Conservation (phyloP, 108 stramenopile species). For the Pelagomonas calceolata region DNA sequence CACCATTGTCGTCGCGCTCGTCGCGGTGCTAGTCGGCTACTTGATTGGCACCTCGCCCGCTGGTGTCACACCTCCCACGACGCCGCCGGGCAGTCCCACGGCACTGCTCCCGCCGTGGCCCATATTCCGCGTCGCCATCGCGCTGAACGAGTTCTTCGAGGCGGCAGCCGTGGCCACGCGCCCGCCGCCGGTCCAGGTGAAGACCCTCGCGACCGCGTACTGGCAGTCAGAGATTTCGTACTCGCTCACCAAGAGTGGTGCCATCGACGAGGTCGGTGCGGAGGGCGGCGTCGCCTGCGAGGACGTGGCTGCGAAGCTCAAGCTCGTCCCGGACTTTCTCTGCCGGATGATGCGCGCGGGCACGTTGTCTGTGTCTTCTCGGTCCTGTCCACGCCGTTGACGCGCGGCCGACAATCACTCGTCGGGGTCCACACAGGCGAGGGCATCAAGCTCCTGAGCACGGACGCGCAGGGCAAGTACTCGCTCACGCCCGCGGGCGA, state of each 20-base stretch:
- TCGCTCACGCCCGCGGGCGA: not conserved
- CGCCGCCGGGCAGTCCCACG: too few relatives aligned
- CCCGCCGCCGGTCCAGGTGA: not conserved
- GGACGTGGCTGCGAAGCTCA: not conserved
- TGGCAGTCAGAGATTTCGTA: conserved; percentile 1
- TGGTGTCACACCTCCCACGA: too few relatives aligned
- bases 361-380: too few relatives aligned
- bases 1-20: too few relatives aligned
- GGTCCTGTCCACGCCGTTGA: too few relatives aligned
- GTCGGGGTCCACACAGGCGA: too few relatives aligned
- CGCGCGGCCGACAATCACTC: too few relatives aligned
- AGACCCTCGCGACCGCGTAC: not conserved
- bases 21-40: too few relatives aligned
- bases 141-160: not conserved
- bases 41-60: too few relatives aligned
- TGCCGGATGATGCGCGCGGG: not conserved
- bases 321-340: not conserved
- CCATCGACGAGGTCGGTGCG: not conserved
- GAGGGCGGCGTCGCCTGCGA: not conserved
- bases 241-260: not conserved
- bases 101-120: too few relatives aligned
- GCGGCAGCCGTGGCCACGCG: not conserved
- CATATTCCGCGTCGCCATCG: too few relatives aligned
- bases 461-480: not conserved
- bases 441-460: conserved; percentile 1